Evolutionary conservation across 2,329 filamentous ascomycete species (phyloP).

Genomic region (Cladosporium colombiae): DNA sequence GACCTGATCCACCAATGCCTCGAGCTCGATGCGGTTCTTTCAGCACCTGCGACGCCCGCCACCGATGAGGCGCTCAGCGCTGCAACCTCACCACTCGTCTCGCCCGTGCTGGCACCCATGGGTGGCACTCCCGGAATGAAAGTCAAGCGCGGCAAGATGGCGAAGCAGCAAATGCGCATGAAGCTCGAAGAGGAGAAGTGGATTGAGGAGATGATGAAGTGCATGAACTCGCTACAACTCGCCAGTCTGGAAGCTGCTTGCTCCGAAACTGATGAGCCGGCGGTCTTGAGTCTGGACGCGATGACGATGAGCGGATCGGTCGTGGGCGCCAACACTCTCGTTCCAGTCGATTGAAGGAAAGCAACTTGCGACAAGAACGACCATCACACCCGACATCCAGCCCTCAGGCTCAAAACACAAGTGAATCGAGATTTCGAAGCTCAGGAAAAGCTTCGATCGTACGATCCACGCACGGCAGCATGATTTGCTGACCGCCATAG

Average conservation of each 20-base stretch:
- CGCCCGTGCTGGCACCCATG: conserved; percentile 30
- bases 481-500: background rate
- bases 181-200: conserved; percentile 46
- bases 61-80: conserved; percentile 6
- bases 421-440: background rate
- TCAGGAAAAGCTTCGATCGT: background rate
- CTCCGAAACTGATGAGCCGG: background rate
- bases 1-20: conserved; percentile 50
- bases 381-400: background rate
- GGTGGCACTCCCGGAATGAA: conserved; percentile 36
- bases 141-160: conserved; percentile 46
- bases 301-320: conserved; percentile 25
- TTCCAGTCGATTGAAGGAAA: conserved; percentile 19
- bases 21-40: conserved; percentile 41
- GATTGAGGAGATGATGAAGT: conserved; percentile 45
- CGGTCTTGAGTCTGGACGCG: conserved; percentile 29
- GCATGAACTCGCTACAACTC: conserved; percentile 37
- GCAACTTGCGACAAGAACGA: background rate
- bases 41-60: conserved; percentile 29
- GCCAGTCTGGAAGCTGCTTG: conserved; percentile 18
- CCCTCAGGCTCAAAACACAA: conserved; percentile 2
- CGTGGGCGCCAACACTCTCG: conserved; percentile 28
- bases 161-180: conserved; percentile 47
- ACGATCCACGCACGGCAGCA: background rate
- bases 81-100: conserved; percentile 2